Evolutionary conservation across 106 monocot species (phyloP), one percentile per base, ranked within the genome.

Genomic region (Dioscorea zingiberensis): DNA sequence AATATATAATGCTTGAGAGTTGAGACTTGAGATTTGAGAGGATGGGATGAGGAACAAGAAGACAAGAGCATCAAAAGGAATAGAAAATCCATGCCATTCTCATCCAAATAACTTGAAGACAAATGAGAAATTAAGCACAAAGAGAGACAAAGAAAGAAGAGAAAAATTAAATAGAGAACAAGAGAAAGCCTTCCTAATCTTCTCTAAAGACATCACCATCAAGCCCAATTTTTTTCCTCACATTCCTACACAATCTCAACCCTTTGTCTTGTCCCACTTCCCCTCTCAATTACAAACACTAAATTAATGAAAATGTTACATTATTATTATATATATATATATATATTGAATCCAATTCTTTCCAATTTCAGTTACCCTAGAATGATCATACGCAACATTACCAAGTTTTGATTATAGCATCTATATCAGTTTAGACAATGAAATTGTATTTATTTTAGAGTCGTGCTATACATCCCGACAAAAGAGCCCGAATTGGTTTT

Each of bases 41-140:
- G 23, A 5, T 3, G 12, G 5, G 3, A 24, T 7, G 22, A 56
- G 23, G 11, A 56, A 21, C 11, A 24, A 25, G 56, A 21, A 44
- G 45, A 45, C 63, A 63, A 63, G 21, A 63, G 30, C 63, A 63
- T 63, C 14, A 63, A 63, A 63, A 45, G 63, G 21, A 12, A 19
- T 30, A 29, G 19, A 63, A 38, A 7, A 63, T 19, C 44, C 71
- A 61, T 62, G 71, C 61, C 61, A 71, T 62, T 51, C 51, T 28
- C 47, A 27, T 53, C 61, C 71, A 60, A 71, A 62, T 21, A 21
- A 17, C 61, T 71, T 45, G 48, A 71, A 49, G 71, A 71, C 71
- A 71, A 71, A 21, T 27, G 66, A n/a, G 26, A 48, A 51, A 48
- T 18, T 21, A 53, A 16, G 14, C 8, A 47, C 11, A 62, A 32